Percentiles rank a stretch among this genome's conserved stretches.
Evolutionary conservation across 2,329 filamentous ascomycete genomes (phyloP).

Genomic region (Aaosphaeria pasadenensis): DNA sequence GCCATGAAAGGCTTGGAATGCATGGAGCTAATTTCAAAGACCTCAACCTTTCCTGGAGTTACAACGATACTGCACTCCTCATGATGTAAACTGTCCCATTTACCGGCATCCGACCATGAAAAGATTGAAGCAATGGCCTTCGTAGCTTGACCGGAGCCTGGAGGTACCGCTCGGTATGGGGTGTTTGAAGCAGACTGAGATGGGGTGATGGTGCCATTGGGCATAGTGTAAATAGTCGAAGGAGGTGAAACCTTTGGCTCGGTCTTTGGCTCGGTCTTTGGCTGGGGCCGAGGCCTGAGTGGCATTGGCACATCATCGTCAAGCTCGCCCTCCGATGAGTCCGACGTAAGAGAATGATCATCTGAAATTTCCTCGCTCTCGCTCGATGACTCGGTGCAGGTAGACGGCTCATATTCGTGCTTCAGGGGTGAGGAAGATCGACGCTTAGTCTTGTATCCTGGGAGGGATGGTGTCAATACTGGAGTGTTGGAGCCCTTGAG

Average conservation of each 20-base stretch:
- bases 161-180: conserved; percentile 56
- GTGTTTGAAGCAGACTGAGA: conserved; percentile 81
- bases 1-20: conserved; percentile 42
- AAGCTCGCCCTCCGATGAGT: conserved; percentile 57
- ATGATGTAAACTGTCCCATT: conserved; percentile 60
- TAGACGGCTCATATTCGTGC: conserved; percentile 92
- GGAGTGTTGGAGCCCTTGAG: conserved; percentile 44
- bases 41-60: conserved; percentile 63
- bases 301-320: conserved; percentile 46
- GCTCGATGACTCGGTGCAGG: conserved; percentile 60
- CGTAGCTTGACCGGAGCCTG: conserved; percentile 49
- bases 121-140: conserved; percentile 61
- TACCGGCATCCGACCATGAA: conserved; percentile 58
- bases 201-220: conserved; percentile 62
- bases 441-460: conserved; percentile 53
- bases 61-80: conserved; percentile 63
- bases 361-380: conserved; percentile 54
- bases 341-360: conserved; percentile 44
- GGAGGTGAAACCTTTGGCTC: conserved; percentile 45
- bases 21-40: conserved; percentile 55
- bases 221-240: conserved; percentile 36
- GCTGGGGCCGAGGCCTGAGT: conserved; percentile 31
- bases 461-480: conserved; percentile 48
- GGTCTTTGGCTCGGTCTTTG: conserved; percentile 35
- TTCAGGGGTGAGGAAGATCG: conserved; percentile 90